Evolutionary conservation across 768 basidiomycete species (phyloP).

Genomic region (Hydnomerulius pinastri): DNA sequence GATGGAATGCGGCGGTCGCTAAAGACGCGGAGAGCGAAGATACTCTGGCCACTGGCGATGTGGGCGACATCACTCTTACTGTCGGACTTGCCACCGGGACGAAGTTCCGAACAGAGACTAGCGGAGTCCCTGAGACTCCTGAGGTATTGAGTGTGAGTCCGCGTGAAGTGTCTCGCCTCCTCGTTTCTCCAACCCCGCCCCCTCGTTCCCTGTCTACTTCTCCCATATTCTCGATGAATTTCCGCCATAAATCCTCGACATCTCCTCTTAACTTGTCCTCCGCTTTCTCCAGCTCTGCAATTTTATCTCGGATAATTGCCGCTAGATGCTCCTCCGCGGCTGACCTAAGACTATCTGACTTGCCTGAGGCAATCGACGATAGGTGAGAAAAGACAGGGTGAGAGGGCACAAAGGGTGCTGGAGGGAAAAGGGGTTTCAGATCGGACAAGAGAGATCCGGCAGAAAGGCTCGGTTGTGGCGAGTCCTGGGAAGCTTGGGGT

Average conservation of each 20-base stretch:
- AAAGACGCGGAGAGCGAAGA: constrained; percentile 77
- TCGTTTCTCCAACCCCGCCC: constrained; percentile 14
- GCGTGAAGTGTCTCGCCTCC: constrained; percentile 21
- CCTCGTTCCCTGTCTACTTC: constrained; percentile 43
- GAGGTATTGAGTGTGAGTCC: constrained; percentile 18
- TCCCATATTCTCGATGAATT: constrained; percentile 50
- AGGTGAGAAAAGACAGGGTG: constrained; percentile 72
- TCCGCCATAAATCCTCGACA: constrained; percentile 65
- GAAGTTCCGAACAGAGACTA: constrained; percentile 54
- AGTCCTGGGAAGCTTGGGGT: constrained; percentile 28
- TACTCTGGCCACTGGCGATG: constrained; percentile 41
- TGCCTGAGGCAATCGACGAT: constrained; percentile 53
- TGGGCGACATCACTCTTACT: constrained; percentile 38
- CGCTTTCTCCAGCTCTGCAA: constrained; percentile 54
- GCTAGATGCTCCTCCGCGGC: constrained; percentile 60
- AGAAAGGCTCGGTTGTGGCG: constrained; percentile 25
- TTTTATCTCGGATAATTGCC: constrained; percentile 52
- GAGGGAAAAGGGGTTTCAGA: constrained; percentile 65
- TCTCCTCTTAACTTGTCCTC: constrained; percentile 57
- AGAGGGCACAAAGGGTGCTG: constrained; percentile 75
- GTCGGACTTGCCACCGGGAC: constrained; percentile 45
- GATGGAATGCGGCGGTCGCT: constrained; percentile 57
- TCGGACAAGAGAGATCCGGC: constrained; percentile 47
- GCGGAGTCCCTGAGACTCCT: constrained; percentile 34
- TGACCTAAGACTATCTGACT: constrained; percentile 55